Conservation (phyloP, 306 rosid genomes). For the Lablab purpureus region DNA sequence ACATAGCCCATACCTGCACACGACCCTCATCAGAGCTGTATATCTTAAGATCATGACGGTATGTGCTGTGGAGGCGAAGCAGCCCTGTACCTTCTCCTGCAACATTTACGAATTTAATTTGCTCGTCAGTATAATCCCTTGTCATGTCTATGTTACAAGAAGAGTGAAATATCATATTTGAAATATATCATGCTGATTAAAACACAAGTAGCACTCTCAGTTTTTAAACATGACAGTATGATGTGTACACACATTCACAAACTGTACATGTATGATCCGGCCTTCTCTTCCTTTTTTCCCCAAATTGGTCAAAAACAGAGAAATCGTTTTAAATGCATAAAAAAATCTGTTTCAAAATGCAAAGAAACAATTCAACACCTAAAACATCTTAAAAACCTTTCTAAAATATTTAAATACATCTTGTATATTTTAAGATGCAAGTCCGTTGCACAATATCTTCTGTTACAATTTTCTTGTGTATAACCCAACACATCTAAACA, state of each 20-base stretch:
- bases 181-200: constrained; percentile 26
- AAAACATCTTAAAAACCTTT: not conserved
- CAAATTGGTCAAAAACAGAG: constrained; percentile 12
- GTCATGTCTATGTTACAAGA: constrained; percentile 22
- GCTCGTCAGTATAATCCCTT: constrained; percentile 22
- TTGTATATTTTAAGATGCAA: not conserved
- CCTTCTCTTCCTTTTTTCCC: not conserved
- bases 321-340: not conserved
- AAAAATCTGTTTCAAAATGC: constrained; percentile 10
- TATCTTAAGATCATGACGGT: constrained; percentile 95
- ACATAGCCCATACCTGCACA: constrained; percentile 76
- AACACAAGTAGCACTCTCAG: not conserved
- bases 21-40: constrained; percentile 99
- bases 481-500: not conserved
- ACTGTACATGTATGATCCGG: not conserved
- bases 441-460: not conserved
- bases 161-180: constrained; percentile 33
- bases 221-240: constrained; percentile 4
- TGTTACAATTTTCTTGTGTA: not conserved
- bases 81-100: constrained; percentile 97
- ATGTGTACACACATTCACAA: not conserved
- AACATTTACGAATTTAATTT: constrained; percentile 45
- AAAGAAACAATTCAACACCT: constrained; percentile 18
- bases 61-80: constrained; percentile 97
- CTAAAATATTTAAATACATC: not conserved